Evolutionary conservation across 768 basidiomycete species (phyloP).

Genomic region (Daedaleopsis nitida): DNA sequence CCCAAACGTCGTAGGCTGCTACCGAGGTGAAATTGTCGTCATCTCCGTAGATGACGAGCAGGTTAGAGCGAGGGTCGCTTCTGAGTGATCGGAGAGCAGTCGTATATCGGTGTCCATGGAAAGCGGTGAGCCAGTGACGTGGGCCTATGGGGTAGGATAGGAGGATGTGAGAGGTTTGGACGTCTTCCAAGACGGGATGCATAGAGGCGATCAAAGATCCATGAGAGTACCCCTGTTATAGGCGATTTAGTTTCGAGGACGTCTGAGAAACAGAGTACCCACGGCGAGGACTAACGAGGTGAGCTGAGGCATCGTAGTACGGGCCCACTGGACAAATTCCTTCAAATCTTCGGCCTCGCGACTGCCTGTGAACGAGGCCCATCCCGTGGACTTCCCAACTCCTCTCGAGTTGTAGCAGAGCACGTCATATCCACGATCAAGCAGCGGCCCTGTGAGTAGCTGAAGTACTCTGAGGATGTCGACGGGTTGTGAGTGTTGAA

Average conservation of each 20-base stretch:
- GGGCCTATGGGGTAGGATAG: constrained; percentile 79
- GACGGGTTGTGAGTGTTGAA: constrained; percentile 1
- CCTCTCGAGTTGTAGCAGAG: constrained; percentile 79
- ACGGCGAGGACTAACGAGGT: constrained; percentile 62
- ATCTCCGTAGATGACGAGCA: constrained; percentile 70
- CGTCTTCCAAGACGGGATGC: constrained; percentile 53
- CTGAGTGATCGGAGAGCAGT: constrained; percentile 53
- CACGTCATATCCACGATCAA: constrained; percentile 53
- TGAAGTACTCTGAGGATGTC: constrained; percentile 45
- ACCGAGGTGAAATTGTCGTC: constrained; percentile 69
- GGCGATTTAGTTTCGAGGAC: not conserved
- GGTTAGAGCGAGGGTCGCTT: constrained; percentile 43
- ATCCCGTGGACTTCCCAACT: constrained; percentile 72
- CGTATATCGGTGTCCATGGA: constrained; percentile 58
- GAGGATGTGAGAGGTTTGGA: constrained; percentile 65
- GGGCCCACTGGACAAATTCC: constrained; percentile 58
- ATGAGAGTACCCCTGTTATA: constrained; percentile 74
- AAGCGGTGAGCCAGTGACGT: constrained; percentile 67
- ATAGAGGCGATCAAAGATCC: constrained; percentile 74
- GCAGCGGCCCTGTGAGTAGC: constrained; percentile 43
- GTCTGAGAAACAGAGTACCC: constrained; percentile 36
- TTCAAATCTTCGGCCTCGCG: constrained; percentile 71
- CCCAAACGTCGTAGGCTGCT: constrained; percentile 60
- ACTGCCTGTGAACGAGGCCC: constrained; percentile 72
- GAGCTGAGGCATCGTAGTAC: constrained; percentile 44